Evolutionary conservation across 2,329 filamentous ascomycete genomes (phyloP).

Genomic region (Penicillium decumbens): DNA sequence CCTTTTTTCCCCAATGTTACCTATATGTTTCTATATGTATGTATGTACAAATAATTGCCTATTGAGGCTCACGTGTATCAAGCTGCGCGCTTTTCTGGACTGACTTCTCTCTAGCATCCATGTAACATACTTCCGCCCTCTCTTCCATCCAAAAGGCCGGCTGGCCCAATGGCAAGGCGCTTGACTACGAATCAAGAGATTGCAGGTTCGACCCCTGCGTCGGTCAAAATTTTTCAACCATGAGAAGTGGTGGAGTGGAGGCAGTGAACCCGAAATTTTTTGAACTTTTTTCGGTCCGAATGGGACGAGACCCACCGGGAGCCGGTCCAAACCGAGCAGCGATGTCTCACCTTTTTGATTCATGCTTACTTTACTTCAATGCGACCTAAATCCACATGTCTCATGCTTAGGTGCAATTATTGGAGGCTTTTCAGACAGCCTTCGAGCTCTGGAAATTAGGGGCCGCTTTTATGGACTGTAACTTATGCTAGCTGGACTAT

Average conservation of each 20-base stretch:
- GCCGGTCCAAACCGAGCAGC: neutral
- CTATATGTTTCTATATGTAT: neutral
- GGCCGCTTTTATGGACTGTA: neutral
- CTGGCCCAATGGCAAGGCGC: slow-evolving; percentile 50
- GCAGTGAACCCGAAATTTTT: neutral
- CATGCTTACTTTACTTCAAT: neutral
- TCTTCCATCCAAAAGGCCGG: slow-evolving; percentile 19
- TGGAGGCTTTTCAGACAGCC: neutral
- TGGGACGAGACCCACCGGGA: slow-evolving; percentile 1
- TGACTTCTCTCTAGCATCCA: neutral
- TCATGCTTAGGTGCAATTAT: neutral
- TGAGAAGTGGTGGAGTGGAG: neutral
- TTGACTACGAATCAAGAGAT: slow-evolving; percentile 53
- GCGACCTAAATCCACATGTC: neutral
- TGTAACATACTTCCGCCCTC: neutral
- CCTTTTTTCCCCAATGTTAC: neutral
- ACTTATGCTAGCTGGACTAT: neutral
- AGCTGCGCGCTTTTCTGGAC: neutral
- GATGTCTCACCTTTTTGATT: slow-evolving; percentile 1
- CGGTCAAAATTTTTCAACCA: slow-evolving; percentile 29
- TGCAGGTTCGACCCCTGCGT: slow-evolving; percentile 47
- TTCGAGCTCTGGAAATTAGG: neutral
- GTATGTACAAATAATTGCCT: neutral
- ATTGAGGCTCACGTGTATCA: neutral
- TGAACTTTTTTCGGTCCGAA: neutral